Base-by-base conservation (phyloP, 495 filamentous ascomycete genomes). In the Hypomontagnella monticulosa region DNA sequence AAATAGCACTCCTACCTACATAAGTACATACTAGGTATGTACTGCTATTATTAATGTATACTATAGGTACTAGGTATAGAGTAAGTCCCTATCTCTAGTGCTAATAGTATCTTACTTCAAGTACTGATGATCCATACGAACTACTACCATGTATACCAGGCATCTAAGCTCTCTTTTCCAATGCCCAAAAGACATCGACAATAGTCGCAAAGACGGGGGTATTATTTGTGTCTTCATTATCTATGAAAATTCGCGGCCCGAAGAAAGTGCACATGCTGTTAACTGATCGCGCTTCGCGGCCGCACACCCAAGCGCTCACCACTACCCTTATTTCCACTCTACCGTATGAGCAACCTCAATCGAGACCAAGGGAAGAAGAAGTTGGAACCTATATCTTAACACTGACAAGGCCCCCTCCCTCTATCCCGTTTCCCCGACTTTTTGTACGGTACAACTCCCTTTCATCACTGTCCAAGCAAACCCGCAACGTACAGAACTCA, bases 151-250 rank as follows among this genome's bases (percentile, higher is more conserved):
- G n/a, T n/a, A n/a, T n/a, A n/a, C n/a, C n/a, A n/a, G n/a, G n/a
- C n/a, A n/a, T n/a, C n/a, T n/a, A n/a, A n/a, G n/a, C n/a, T n/a
- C n/a, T n/a, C n/a, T n/a, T n/a, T n/a, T n/a, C n/a, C n/a, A n/a
- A n/a, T n/a, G n/a, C 14, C 11, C 16, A 20, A 40, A 18, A 52
- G 9, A 9, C 10, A 51, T 64, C 36, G 54, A n/a, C n/a, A n/a
- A n/a, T n/a, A n/a, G n/a, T n/a, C n/a, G n/a, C n/a, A n/a, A n/a
- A n/a, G n/a, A n/a, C n/a, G n/a, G n/a, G 62, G 67, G 67, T 66
- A 66, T 70, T 70, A 66, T 70, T 57, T 42, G 37, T 55, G 19
- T 38, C 30, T 63, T 69, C 56, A 63, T 69, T 69, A 69, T 60
- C 19, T 69, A 56, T 63, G 47, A 60, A 51, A 69, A 52, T 41